Base-by-base conservation (phyloP, 495 filamentous ascomycete species). In the Annulohypoxylon bovei region DNA sequence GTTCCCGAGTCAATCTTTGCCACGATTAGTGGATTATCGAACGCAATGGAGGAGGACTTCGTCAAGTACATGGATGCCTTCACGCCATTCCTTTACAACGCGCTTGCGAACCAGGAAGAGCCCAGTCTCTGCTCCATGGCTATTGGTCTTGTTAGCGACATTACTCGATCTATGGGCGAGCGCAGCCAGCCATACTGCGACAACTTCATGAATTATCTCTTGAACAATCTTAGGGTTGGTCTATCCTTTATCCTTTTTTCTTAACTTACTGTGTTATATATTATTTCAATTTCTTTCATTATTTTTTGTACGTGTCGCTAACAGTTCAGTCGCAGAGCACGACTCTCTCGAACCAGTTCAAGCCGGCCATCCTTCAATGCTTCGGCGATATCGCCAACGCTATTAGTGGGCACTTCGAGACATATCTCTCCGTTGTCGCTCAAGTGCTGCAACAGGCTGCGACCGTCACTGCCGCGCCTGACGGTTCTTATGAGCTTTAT, bases 371-470 rank as follows among this genome's bases (percentile, higher is more conserved):
- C 63, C 87, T 99, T 18, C 95, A 98, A 78, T 97, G 93, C 74
- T 99, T 99, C 77, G 96, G 95, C 60, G 95, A 99, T 78, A 97
- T 98, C 80, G 95, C 96, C 59, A 92, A 95, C 77, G 95, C 95
- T 46, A 99, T 99, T 80, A 89, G 92, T 61, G 92, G 90, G 12
- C 88, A 94, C 67, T 99, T 98, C 70, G 92, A 97, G 80, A 92
- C 90, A 4, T 99, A 99, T 77, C 87, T 99, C 37, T 85, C 90
- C 16, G 91, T 97, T 61, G 95, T 99, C 47, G 96, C 91, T 46
- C 91, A 93, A 78, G 95, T 99, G 9, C 86, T 99, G 40, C 92
- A 98, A 80, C 94, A 97, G 76, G 96, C 95, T 46, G 92, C 94
- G 37, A 87, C 84, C 16, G 92, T 98, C 39, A 91, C 90, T 8